Conservation (phyloP, 2,329 filamentous ascomycete species). For the Pseudocercospora crystallina region DNA sequence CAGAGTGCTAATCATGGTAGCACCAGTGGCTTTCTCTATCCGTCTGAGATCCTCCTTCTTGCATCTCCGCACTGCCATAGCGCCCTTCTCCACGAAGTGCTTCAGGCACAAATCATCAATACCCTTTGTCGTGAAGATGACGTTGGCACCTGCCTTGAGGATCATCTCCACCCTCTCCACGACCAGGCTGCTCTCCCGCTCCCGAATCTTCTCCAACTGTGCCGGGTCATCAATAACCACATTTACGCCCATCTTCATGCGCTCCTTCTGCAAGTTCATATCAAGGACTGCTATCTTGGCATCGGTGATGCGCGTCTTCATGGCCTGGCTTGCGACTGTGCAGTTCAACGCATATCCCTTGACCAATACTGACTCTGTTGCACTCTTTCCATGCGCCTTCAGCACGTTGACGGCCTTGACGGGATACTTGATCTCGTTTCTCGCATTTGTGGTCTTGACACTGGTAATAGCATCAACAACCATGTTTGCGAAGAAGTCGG, state of each 20-base stretch:
- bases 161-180: constrained; percentile 96
- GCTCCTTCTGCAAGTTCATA: constrained; percentile 98
- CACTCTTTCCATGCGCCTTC: constrained; percentile 95
- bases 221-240: constrained; percentile 97
- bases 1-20: constrained; percentile 86
- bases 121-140: constrained; percentile 94
- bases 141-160: constrained; percentile 93
- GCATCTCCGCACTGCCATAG: constrained; percentile 92
- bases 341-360: constrained; percentile 98
- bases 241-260: constrained; percentile 98
- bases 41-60: constrained; percentile 98
- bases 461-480: constrained; percentile 94
- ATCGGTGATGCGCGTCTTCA: constrained; percentile 88
- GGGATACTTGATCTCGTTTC: constrained; percentile 89
- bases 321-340: constrained; percentile 96
- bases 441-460: constrained; percentile 90
- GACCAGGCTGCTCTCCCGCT: constrained; percentile 88
- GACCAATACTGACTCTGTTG: constrained; percentile 81
- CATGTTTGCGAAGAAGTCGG: constrained; percentile 96
- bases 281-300: constrained; percentile 96
- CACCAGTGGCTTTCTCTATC: constrained; percentile 94
- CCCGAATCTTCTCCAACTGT: constrained; percentile 94
- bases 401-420: constrained; percentile 99
- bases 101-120: constrained; percentile 96
- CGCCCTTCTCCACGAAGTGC: constrained; percentile 88